Conservation (phyloP, 139 green algal genomes). For the Chlamydomonas sp. region DNA sequence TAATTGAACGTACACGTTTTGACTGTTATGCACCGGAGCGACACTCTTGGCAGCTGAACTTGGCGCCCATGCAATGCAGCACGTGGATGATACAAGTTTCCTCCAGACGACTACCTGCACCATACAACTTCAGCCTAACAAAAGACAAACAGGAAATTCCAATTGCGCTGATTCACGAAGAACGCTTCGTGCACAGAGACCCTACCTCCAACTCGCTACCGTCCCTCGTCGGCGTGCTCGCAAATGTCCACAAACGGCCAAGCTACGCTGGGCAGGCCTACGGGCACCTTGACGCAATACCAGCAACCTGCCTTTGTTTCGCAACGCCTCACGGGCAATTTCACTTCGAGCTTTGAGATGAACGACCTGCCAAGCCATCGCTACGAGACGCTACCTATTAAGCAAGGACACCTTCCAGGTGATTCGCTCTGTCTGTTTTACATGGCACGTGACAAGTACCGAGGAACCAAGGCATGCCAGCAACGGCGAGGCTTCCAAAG, state of each 20-base stretch:
- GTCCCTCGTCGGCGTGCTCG: background rate
- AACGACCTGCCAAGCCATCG: constrained; percentile 28
- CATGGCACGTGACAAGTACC: no score
- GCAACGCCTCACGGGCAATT: background rate
- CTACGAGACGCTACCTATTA: constrained; percentile 40
- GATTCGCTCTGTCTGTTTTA: background rate
- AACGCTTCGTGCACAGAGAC: no score
- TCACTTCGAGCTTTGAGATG: constrained; percentile 32
- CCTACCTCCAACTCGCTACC: background rate
- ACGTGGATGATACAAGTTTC: no score
- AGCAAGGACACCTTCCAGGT: constrained; percentile 30
- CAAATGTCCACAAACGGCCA: background rate
- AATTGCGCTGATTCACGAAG: no score
- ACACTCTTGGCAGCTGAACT: no score
- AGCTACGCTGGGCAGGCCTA: constrained; percentile 3
- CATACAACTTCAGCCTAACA: no score
- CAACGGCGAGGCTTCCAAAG: background rate
- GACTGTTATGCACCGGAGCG: background rate
- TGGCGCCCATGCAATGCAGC: no score
- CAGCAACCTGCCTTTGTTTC: constrained; percentile 5
- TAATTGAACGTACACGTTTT: background rate
- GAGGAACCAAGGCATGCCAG: background rate
- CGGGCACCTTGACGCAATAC: constrained; percentile 23
- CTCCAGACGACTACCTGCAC: no score
- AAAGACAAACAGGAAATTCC: no score